These are phyloP conservation scores for Anastatica hierochuntica DNA, from an alignment of 345 rosid genomes.

Conservation along the genomic window DNA sequence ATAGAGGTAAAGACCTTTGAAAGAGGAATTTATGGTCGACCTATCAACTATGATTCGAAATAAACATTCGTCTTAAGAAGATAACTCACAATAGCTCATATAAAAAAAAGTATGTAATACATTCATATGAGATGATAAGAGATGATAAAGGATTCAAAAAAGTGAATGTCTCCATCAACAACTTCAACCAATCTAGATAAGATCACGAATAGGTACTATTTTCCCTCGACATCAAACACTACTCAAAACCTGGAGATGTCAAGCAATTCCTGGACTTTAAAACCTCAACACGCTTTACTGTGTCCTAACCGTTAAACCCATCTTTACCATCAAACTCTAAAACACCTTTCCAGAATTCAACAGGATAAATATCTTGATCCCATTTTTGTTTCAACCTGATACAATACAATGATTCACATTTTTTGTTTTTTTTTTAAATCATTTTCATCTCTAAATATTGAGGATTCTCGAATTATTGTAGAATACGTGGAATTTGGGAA, in stretches of 20 bases:
- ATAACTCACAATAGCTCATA: slow-evolving; percentile 3
- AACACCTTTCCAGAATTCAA: slow-evolving; percentile 37
- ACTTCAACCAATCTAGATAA: slow-evolving; percentile 75
- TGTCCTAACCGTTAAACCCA: slow-evolving; percentile 39
- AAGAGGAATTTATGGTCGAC: slow-evolving; percentile 32
- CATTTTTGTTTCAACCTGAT: slow-evolving; percentile 42
- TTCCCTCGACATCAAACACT: slow-evolving; percentile 39
- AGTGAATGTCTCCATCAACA: slow-evolving; percentile 51
- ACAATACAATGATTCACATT: slow-evolving; percentile 15
- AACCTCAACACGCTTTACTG: slow-evolving; percentile 50
- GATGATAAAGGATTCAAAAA: slow-evolving; percentile 50
- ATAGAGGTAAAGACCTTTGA: slow-evolving; percentile 42
- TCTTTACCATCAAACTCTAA: slow-evolving; percentile 34
- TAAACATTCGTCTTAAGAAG: background rate
- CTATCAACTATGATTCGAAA: slow-evolving; percentile 35
- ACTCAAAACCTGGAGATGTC: slow-evolving; percentile 36
- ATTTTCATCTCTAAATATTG: slow-evolving; percentile 20
- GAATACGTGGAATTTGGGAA: slow-evolving; percentile 56
- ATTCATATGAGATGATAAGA: slow-evolving; percentile 20
- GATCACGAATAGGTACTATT: slow-evolving; percentile 30
- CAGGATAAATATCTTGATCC: slow-evolving; percentile 26
- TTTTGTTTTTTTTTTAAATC: slow-evolving; percentile 13
- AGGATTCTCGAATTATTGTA: slow-evolving; percentile 45
- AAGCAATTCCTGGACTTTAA: slow-evolving; percentile 54
- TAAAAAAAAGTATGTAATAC: background rate